These are phyloP conservation scores for Xerocomus spinulosus DNA, from an alignment of 768 basidiomycete species.

Conservation along the genomic window DNA sequence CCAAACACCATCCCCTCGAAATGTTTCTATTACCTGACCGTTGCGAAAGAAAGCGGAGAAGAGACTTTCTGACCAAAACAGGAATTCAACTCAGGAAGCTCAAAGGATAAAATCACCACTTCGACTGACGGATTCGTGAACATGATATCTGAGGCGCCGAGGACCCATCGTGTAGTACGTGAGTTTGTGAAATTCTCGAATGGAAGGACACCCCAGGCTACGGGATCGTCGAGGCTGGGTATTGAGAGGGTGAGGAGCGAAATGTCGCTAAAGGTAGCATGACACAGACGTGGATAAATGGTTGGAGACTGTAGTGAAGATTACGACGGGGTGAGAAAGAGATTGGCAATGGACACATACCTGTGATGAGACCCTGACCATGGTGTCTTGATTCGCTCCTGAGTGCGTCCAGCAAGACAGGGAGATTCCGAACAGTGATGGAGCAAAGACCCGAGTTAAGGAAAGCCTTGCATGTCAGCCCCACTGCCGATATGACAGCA, in stretches of 20 bases:
- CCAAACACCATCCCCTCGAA: conserved; percentile 84
- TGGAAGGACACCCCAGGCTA: conserved; percentile 87
- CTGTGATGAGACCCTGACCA: conserved; percentile 69
- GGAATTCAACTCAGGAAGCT: conserved; percentile 11
- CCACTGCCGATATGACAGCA: conserved; percentile 60
- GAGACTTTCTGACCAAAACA: conserved; percentile 48
- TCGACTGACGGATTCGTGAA: conserved; percentile 85
- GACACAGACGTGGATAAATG: conserved; percentile 82
- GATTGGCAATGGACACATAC: conserved; percentile 37
- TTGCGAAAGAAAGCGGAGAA: conserved; percentile 81
- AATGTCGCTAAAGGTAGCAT: not conserved
- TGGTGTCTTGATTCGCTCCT: conserved; percentile 38
- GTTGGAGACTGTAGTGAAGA: conserved; percentile 64
- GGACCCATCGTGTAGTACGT: conserved; percentile 76
- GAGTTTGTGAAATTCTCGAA: conserved; percentile 53
- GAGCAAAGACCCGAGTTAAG: conserved; percentile 63
- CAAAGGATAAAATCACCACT: not conserved
- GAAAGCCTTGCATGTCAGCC: conserved; percentile 75
- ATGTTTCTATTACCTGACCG: conserved; percentile 90
- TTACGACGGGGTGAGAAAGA: conserved; percentile 6
- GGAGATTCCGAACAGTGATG: conserved; percentile 67
- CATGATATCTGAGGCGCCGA: conserved; percentile 91
- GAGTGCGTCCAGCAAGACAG: conserved; percentile 60
- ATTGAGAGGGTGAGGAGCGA: conserved; percentile 6
- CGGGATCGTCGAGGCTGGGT: conserved; percentile 73